A percentile compares a stretch with the other conserved stretches of the same genome.
phyloP scores from a whole-genome alignment of 371 early-diverging fungal genomes.

The Funneliformis caledonium region DNA sequence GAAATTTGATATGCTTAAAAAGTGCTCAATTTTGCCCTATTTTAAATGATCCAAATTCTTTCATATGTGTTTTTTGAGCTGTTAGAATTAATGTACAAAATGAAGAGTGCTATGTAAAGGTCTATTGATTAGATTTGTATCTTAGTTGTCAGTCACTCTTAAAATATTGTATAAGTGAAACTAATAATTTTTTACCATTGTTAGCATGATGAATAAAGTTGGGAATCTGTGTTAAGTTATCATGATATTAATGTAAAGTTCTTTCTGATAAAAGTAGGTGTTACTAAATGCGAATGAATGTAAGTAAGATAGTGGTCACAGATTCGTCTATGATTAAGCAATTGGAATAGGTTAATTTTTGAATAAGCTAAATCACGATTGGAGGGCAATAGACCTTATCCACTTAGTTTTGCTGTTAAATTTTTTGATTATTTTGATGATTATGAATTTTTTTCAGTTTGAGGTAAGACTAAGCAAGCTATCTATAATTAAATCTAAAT shows the following conservation, averaged over 20 bases:
- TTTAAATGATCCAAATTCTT: too few relatives aligned
- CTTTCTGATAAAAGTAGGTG: constrained; percentile 24
- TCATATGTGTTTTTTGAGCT: too few relatives aligned
- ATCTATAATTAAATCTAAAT: not conserved
- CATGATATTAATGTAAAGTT: not conserved
- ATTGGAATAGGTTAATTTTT: not conserved
- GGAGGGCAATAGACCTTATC: not conserved
- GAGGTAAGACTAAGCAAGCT: not conserved
- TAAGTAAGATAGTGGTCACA: not conserved
- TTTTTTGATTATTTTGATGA: not conserved
- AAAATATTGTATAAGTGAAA: not conserved
- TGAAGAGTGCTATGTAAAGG: not conserved
- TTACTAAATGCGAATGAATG: constrained; percentile 4
- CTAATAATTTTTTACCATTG: constrained; percentile 7
- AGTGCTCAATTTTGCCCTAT: too few relatives aligned
- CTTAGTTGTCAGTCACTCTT: not conserved
- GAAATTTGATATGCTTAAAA: too few relatives aligned
- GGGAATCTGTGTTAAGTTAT: not conserved
- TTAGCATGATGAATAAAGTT: not conserved
- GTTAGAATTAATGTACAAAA: too few relatives aligned
- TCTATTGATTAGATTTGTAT: not conserved
- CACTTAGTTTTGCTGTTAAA: not conserved
- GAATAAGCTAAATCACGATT: not conserved
- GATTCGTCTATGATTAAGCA: not conserved
- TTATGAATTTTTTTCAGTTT: constrained; percentile 1